Conservation (phyloP, 305 asterid genomes). For the Fraxinus nigra region DNA sequence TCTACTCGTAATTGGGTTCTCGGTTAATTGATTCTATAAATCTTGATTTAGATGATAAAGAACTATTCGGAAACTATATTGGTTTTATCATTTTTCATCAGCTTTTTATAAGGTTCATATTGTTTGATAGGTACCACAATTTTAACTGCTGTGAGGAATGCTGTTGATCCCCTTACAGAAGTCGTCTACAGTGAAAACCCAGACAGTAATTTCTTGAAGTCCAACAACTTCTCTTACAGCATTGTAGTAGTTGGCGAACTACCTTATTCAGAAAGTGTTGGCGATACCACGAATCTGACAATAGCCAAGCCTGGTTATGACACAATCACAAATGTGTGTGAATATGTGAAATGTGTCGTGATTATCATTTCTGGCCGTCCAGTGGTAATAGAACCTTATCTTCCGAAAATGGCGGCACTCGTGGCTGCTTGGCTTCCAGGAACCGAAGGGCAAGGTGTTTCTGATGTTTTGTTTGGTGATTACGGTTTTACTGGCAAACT, state of each 20-base stretch:
- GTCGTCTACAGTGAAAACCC: conserved; percentile 48
- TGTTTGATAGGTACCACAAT: conserved; percentile 51
- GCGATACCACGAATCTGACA: conserved; percentile 46
- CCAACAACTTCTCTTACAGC: conserved; percentile 41
- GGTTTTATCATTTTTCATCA: neutral
- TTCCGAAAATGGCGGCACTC: conserved; percentile 44
- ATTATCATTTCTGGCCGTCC: conserved; percentile 68
- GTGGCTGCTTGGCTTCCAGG: conserved; percentile 93
- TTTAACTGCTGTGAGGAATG: conserved; percentile 40
- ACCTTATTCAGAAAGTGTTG: conserved; percentile 50
- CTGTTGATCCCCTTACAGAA: conserved; percentile 48
- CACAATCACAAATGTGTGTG: conserved; percentile 49
- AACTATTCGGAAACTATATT: neutral
- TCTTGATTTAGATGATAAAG: neutral
- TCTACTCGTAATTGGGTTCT: neutral
- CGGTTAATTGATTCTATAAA: neutral
- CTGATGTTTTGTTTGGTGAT: conserved; percentile 59
- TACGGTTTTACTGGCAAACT: conserved; percentile 65
- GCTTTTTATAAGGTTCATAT: neutral
- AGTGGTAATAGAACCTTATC: conserved; percentile 51
- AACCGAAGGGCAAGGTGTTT: conserved; percentile 67
- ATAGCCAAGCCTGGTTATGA: conserved; percentile 51
- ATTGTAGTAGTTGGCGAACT: conserved; percentile 55
- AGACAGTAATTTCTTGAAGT: conserved; percentile 28
- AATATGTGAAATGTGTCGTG: conserved; percentile 49